Evolutionary conservation across 768 basidiomycete species (phyloP), one percentile per base, ranked within the genome.

Genomic region (Harrya chromipes): DNA sequence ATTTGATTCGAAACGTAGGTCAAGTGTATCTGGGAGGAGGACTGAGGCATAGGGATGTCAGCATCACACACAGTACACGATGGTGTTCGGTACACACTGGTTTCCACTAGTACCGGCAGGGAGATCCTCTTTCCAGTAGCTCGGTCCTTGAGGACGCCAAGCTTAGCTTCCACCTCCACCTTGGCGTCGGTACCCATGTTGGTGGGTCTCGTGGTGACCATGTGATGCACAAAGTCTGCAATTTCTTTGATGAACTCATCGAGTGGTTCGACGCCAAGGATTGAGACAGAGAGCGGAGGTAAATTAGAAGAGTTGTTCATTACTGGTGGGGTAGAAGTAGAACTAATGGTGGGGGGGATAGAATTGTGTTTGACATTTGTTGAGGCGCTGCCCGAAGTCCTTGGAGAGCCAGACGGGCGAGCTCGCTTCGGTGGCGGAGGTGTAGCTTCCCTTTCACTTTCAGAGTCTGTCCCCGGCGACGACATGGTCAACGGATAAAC

Each of bases 171-270:
- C 10, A 95, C 86, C 72, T 95, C 94, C 21, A 95, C 78, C 33
- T 70, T 65, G 16, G 64, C 60, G 11, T 66, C 61, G 29, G 74
- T 74, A 29, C 81, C 81, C 44, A 78, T 62, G 55, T 81, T 76
- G 17, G 81, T 7, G 29, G 29, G 78, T 20, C 79, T 77, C 6
- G 73, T 81, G 46, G 64, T 60, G 58, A 90, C 81, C 73, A 78
- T 83, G 61, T 85, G 83, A 68, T 83, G 83, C 34, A 94, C 74
- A 69, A 91, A 97, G 70, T 95, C 90, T 33, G 90, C 93, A 48
- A 97, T 78, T 64, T 92, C 89, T 64, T 83, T 83, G 65, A 93
- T 92, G 64, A 97, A 94, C 63, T 95, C 94, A 67, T 97, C 94
- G 26, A 91, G 72, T 2, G 93, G 93, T 63, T 94, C 93, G 43